A percentile compares a stretch with the other conserved stretches of the same genome.
phyloP scores from a whole-genome alignment of 2,329 filamentous ascomycete genomes.

The Aspergillus vadensis region DNA sequence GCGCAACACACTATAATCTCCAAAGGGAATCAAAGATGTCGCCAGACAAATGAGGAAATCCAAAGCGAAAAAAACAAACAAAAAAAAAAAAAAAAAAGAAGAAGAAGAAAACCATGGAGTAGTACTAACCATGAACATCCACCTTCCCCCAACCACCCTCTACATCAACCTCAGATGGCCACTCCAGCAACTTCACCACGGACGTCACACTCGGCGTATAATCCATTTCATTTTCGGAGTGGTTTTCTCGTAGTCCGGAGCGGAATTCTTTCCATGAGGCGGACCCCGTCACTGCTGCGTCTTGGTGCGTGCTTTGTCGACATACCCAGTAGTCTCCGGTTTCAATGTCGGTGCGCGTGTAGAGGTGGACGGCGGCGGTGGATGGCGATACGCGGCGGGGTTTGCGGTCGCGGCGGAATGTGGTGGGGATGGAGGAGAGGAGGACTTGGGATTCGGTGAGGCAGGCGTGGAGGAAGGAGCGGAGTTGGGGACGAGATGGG shows the following conservation, averaged over 20 bases:
- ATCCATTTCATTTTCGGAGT: conserved; percentile 44
- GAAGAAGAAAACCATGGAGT: neutral
- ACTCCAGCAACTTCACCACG: conserved; percentile 34
- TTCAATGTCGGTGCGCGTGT: conserved; percentile 2
- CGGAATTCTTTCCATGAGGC: conserved; percentile 44
- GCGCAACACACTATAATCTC: neutral
- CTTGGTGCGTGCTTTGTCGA: conserved; percentile 41
- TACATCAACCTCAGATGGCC: conserved; percentile 23
- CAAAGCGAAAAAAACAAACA: too few species aligned
- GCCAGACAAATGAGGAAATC: neutral
- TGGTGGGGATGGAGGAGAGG: conserved; percentile 30
- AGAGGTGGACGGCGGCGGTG: conserved; percentile 33
- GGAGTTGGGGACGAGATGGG: conserved; percentile 21
- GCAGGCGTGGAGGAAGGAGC: conserved; percentile 24
- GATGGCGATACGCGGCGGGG: conserved; percentile 32
- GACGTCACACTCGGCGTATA: conserved; percentile 43
- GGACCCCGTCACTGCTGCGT: conserved; percentile 32
- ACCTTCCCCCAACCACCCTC: conserved; percentile 27
- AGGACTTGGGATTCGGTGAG: conserved; percentile 34
- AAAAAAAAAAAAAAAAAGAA: neutral
- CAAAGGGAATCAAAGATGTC: too few species aligned
- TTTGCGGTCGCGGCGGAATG: conserved; percentile 31
- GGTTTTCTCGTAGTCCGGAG: conserved; percentile 38
- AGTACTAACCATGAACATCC: conserved; percentile 30
- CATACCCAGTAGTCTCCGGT: conserved; percentile 43